phyloP scores from a whole-genome alignment of 495 filamentous ascomycete genomes.

The Lophium mytilinum region DNA sequence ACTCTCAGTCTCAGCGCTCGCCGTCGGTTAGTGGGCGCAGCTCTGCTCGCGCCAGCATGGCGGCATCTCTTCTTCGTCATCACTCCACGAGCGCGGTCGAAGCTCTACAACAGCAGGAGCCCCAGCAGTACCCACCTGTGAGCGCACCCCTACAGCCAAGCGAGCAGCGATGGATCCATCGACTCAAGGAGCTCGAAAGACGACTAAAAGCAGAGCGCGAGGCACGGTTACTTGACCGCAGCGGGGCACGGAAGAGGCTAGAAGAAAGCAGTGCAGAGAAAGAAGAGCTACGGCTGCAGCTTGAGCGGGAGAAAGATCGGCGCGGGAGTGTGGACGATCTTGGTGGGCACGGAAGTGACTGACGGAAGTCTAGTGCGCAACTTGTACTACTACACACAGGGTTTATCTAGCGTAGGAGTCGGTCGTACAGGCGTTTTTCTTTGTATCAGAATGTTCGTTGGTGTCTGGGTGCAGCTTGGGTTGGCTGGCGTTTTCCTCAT shows the following conservation, averaged over 20 bases:
- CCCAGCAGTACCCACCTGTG: constrained; percentile 17
- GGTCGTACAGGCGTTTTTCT: no score
- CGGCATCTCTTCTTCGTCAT: constrained; percentile 43
- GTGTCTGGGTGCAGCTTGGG: no score
- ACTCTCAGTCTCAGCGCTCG: constrained; percentile 6
- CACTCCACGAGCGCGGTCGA: constrained; percentile 43
- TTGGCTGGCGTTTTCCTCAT: no score
- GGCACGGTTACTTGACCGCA: constrained; percentile 74
- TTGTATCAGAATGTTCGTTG: no score
- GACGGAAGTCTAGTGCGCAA: background rate
- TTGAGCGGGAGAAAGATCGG: constrained; percentile 57
- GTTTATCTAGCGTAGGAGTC: no score
- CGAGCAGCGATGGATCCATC: constrained; percentile 72
- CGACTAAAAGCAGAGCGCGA: constrained; percentile 85
- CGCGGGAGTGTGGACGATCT: constrained; percentile 27
- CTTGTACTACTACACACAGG: no score
- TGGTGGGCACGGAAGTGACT: background rate
- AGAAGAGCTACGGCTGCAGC: constrained; percentile 56
- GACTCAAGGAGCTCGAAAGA: constrained; percentile 78
- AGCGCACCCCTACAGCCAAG: constrained; percentile 29
- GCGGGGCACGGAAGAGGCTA: constrained; percentile 71
- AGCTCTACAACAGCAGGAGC: constrained; percentile 9
- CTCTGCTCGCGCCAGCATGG: constrained; percentile 26
- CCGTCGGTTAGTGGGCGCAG: constrained; percentile 8
- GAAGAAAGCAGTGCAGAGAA: constrained; percentile 78